phyloP scores from a whole-genome alignment of 495 filamentous ascomycete species.

The Hypoxylon crocopeplum region DNA sequence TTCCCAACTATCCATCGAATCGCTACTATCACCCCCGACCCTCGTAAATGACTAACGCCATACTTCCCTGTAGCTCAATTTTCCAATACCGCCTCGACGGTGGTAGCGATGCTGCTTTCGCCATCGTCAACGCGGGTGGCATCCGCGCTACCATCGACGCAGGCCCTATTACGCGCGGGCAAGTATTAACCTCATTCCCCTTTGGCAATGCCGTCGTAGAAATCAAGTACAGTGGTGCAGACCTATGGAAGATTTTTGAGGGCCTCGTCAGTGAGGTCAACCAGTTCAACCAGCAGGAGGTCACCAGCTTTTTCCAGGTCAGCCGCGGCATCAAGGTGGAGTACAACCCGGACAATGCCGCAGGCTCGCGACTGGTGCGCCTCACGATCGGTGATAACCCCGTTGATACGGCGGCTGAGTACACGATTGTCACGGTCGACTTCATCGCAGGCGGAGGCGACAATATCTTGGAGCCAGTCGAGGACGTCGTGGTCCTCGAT shows the following conservation, averaged over 20 bases:
- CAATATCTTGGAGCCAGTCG: conserved; percentile 53
- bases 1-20: not conserved
- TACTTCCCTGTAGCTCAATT: conserved; percentile 51
- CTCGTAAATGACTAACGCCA: conserved; percentile 1
- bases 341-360: conserved; percentile 49
- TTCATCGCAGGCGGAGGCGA: conserved; percentile 64
- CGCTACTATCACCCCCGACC: too few species aligned
- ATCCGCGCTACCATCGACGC: conserved; percentile 62
- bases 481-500: conserved; percentile 51
- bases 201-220: conserved; percentile 64
- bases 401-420: conserved; percentile 46
- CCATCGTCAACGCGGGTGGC: conserved; percentile 63
- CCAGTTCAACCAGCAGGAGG: conserved; percentile 50
- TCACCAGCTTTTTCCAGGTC: conserved; percentile 62
- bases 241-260: conserved; percentile 58
- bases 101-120: conserved; percentile 48
- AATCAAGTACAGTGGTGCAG: conserved; percentile 48
- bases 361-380: conserved; percentile 47
- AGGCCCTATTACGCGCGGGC: conserved; percentile 59
- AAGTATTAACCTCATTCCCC: conserved; percentile 63
- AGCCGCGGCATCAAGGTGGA: conserved; percentile 53
- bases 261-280: conserved; percentile 55
- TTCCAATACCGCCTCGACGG: conserved; percentile 55
- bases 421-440: conserved; percentile 61
- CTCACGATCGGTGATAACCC: conserved; percentile 49